Base-by-base conservation (phyloP, 1,284 basidiomycete species). In the Hypsizygus ulmarius region DNA sequence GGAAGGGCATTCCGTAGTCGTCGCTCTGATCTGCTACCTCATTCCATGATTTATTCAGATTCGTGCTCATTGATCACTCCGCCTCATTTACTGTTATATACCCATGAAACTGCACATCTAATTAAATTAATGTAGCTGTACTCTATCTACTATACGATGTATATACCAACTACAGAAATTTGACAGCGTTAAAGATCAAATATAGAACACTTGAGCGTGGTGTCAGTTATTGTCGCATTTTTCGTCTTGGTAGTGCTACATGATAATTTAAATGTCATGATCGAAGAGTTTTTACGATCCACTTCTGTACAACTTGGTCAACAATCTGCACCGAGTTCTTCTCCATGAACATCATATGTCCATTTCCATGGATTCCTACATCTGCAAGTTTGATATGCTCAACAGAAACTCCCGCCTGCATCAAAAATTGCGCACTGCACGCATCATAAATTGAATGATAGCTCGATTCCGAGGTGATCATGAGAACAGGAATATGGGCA, bases 341-440 rank as follows among this genome's bases (percentile, higher is more conserved):
- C 48, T 78, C 76, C 73, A 78, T 74, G 53, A 78, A 77, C 59
- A 78, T 70, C 71, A 78, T 71, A 55, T 78, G 76, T 1, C 69
- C 77, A 53, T 73, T 73, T 14, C 71, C 76, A 47, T 64, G 66
- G 33, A 78, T 75, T 5, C 76, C 76, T 3, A 72, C 55, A 36
- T 66, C 62, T n/a, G 57, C 61, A 29, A 78, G 51, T 8, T 58
- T 58, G 32, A 74, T 52, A 53, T 75, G 70, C 5, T 71, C 61
- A 1, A 76, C 72, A 6, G 59, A 52, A 9, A 77, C 75, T 0
- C 74, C 75, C 0, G 72, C 77, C 37, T 71, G 65, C 15, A 45
- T 56, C 39, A 78, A 59, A 57, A 68, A 78, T 14, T 67, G 60
- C 3, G 68, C 73, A 2, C 66, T 74, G 49, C 70, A 74, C 5